These are phyloP conservation scores for Pichia kudriavzevii DNA, from an alignment of 1,139 yeast genomes.

Conservation along the genomic window DNA sequence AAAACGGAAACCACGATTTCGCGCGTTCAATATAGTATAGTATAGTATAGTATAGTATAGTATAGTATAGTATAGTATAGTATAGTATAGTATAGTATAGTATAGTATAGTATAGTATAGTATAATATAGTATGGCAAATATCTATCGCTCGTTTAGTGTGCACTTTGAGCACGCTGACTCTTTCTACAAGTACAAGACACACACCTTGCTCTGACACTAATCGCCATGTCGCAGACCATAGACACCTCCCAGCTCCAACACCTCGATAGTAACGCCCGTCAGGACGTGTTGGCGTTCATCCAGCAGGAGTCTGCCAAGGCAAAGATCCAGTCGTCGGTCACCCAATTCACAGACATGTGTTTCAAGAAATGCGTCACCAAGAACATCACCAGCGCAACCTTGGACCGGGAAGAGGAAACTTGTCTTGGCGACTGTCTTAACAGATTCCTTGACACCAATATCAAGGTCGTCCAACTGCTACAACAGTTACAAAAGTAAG, in stretches of 20 bases:
- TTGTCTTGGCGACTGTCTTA: conserved; percentile 75
- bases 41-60: too few relatives aligned
- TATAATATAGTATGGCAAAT: too few relatives aligned
- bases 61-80: too few relatives aligned
- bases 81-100: too few relatives aligned
- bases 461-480: conserved; percentile 69
- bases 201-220: too few relatives aligned
- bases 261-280: conserved; percentile 63
- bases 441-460: conserved; percentile 81
- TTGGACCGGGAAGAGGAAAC: conserved; percentile 56
- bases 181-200: too few relatives aligned
- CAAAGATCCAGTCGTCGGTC: conserved; percentile 80
- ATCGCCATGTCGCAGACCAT: conserved; percentile 22
- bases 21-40: too few relatives aligned
- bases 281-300: conserved; percentile 69
- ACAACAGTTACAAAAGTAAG: conserved; percentile 21
- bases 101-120: too few relatives aligned
- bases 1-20: too few relatives aligned
- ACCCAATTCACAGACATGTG: conserved; percentile 87
- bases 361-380: conserved; percentile 73
- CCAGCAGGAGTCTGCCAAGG: conserved; percentile 78
- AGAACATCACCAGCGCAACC: conserved; percentile 37
- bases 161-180: too few relatives aligned
- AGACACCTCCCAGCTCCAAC: conserved; percentile 52
- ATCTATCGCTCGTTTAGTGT: too few relatives aligned